These are phyloP conservation scores for Solanum sitiens DNA, from an alignment of 257 asterid genomes.

Conservation along the genomic window DNA sequence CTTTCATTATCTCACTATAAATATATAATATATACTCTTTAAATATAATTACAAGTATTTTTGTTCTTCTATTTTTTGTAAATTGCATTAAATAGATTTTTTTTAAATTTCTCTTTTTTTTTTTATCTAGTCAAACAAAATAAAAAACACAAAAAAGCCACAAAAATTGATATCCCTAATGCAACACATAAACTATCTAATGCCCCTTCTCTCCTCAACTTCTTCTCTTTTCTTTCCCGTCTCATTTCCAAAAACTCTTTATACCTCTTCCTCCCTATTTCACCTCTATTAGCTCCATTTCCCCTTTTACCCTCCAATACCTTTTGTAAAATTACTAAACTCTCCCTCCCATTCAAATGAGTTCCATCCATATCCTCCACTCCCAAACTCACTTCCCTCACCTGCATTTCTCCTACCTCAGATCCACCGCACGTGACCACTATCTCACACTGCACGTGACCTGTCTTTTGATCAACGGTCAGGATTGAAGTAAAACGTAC, in stretches of 20 bases:
- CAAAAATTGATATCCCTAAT: slow-evolving; percentile 43
- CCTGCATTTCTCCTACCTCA: slow-evolving; percentile 65
- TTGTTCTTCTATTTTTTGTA: not conserved
- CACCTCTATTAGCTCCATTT: slow-evolving; percentile 25
- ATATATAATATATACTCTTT: not conserved
- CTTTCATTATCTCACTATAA: not conserved
- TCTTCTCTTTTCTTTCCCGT: slow-evolving; percentile 47
- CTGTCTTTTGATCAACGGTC: slow-evolving; percentile 3
- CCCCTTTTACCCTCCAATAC: slow-evolving; percentile 66
- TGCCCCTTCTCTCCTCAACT: slow-evolving; percentile 45
- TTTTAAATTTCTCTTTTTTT: not conserved
- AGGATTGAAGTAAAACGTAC: slow-evolving; percentile 46
- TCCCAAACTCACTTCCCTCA: slow-evolving; percentile 68
- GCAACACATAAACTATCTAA: slow-evolving; percentile 49
- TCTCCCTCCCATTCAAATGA: slow-evolving; percentile 69
- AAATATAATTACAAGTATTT: not conserved
- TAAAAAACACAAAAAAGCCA: slow-evolving; percentile 21
- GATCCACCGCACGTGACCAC: slow-evolving; percentile 58
- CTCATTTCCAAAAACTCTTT: slow-evolving; percentile 37
- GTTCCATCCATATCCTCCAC: slow-evolving; percentile 78
- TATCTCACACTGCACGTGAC: slow-evolving; percentile 45
- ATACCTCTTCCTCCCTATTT: slow-evolving; percentile 34
- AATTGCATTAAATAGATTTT: fast-evolving
- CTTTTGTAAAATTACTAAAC: slow-evolving; percentile 53
- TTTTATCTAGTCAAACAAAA: not conserved